A percentile compares a stretch with the other conserved stretches of the same genome.
phyloP scores from a whole-genome alignment of 768 basidiomycete species.

The Mycena vitilis region DNA sequence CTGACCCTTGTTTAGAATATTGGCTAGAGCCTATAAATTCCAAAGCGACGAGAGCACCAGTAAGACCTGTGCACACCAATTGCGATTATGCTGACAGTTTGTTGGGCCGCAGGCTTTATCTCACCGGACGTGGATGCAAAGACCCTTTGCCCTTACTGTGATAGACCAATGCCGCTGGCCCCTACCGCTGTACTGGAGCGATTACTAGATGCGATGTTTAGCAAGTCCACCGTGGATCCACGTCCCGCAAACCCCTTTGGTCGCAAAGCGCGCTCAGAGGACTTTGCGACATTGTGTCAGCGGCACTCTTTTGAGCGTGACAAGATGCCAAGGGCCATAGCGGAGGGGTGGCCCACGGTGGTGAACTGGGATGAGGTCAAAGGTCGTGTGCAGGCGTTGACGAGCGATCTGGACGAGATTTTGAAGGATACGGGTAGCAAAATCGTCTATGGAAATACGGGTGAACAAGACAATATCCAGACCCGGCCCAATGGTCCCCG shows the following conservation, averaged over 20 bases:
- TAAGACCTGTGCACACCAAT: no score
- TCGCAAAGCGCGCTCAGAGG: neutral
- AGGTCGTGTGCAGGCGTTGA: neutral
- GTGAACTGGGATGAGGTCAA: conserved; percentile 3
- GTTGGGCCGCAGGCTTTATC: neutral
- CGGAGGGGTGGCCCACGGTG: neutral
- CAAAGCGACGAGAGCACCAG: no score
- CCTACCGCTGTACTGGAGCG: neutral
- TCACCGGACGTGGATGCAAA: neutral
- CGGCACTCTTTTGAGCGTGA: conserved; percentile 7
- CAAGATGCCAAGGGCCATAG: neutral
- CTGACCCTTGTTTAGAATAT: no score
- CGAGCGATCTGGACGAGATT: neutral
- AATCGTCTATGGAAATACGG: neutral
- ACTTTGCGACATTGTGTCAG: neutral
- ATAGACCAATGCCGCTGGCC: neutral
- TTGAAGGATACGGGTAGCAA: neutral
- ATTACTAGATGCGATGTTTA: neutral
- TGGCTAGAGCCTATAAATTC: no score
- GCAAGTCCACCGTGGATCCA: neutral
- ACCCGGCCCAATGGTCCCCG: neutral
- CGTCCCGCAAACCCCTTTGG: conserved; percentile 14
- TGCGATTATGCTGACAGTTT: no score
- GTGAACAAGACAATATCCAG: neutral
- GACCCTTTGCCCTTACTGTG: conserved; percentile 6